Evolutionary conservation across 148 eudicot genomes (phyloP), one percentile per base, ranked within the genome.

Genomic region (Camellia lanceoleosa): DNA sequence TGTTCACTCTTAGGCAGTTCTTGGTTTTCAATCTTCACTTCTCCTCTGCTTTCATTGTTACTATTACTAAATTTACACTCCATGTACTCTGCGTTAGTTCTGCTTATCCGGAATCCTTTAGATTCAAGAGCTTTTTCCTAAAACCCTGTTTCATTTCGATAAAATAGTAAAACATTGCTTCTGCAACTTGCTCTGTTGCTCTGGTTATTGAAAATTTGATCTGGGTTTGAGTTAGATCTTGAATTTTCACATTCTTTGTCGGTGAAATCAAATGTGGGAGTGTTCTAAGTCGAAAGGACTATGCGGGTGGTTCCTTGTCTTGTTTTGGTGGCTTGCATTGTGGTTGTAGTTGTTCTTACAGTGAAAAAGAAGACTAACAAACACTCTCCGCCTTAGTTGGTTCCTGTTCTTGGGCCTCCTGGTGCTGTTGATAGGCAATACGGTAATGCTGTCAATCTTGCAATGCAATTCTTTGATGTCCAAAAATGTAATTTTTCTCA

Each of bases 381-480:
- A 66, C 78, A 71, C 69, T 55, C 65, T 66, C 64, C n/a, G 38
- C 75, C 78, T 1, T 76, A 43, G 4, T 71, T 80, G 20, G 87
- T 78, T 19, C 90, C 97, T 61, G 94, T 90, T 63, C 92, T 94
- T 1, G 95, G 92, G 9, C 90, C 89, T 43, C 94, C 93, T 12
- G 98, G 98, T 19, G 87, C 92, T 16, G 78, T 86, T 49, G 87
- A 82, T 10, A 44, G 86, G 78, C 90, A 87, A 61, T 96, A 96
- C 68, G 85, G 90, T 23, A 88, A 92, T 82, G 97, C 99, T 66
- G 92, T 96, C 63, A 91, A 91, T 82, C 42, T 87, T 10, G 87
- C 99, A 63, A 78, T 87, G 90, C 95, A 91, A 81, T 96, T 96
- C 79, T 90, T 96, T 44, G 98, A 96, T 55, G 69, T 94, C 3